Percentiles rank a stretch among this genome's conserved stretches.
Evolutionary conservation across 2,329 filamentous ascomycete genomes (phyloP).

Genomic region (Lachnum nothofagi): DNA sequence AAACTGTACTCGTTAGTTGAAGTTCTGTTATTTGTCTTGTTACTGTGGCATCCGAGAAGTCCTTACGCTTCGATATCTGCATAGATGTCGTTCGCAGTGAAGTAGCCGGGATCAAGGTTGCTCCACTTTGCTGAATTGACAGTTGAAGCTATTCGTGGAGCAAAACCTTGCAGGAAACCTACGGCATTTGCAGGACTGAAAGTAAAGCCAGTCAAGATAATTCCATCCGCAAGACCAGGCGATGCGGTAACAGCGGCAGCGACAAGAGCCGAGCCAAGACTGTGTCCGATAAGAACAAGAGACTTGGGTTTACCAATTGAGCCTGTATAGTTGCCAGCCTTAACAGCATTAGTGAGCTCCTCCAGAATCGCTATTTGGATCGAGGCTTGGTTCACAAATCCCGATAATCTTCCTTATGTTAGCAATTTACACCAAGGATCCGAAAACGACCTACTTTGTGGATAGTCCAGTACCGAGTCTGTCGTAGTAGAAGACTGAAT

Average conservation of each 20-base stretch:
- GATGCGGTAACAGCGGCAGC: constrained; percentile 48
- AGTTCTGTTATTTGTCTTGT: background rate
- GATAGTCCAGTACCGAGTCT: constrained; percentile 33
- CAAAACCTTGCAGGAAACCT: constrained; percentile 13
- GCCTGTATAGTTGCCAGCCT: constrained; percentile 21
- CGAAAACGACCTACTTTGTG: constrained; percentile 17
- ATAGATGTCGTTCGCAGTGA: constrained; percentile 30
- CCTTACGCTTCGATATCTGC: constrained; percentile 22
- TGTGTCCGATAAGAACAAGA: constrained; percentile 57
- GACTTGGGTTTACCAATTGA: constrained; percentile 29
- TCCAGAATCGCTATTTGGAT: constrained; percentile 19
- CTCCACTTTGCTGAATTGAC: constrained; percentile 12
- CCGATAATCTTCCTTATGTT: constrained; percentile 8
- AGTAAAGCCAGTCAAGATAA: constrained; percentile 54
- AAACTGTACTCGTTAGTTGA: constrained; percentile 11
- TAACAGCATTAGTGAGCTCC: constrained; percentile 10
- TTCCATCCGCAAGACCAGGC: constrained; percentile 49
- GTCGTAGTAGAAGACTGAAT: constrained; percentile 35
- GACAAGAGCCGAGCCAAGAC: constrained; percentile 54
- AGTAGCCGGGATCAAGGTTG: constrained; percentile 24
- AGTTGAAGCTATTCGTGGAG: constrained; percentile 24
- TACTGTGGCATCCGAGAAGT: background rate
- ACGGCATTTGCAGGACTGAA: constrained; percentile 10
- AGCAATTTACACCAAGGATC: background rate
- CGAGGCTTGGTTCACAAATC: constrained; percentile 29